These are phyloP conservation scores for Danielia oregonensis DNA, from an alignment of 805 yeast genomes.

Conservation along the genomic window DNA sequence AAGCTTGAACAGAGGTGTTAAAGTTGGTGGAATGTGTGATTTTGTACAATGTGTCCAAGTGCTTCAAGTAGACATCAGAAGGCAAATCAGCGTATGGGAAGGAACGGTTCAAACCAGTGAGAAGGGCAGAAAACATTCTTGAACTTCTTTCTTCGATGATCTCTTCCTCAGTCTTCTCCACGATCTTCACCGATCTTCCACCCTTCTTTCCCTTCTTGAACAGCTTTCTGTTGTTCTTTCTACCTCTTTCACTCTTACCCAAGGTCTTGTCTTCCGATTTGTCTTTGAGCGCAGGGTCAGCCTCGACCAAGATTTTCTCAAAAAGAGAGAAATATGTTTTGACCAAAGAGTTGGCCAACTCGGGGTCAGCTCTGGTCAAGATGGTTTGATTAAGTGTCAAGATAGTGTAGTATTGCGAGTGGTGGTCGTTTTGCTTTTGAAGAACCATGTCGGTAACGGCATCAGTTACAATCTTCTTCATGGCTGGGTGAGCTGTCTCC, in stretches of 20 bases:
- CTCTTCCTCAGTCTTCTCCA: slow-evolving; percentile 60
- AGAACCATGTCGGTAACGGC: slow-evolving; percentile 78
- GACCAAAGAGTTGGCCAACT: slow-evolving; percentile 78
- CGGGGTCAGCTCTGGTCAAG: slow-evolving; percentile 69
- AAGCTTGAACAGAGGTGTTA: slow-evolving; percentile 90
- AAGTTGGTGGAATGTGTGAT: slow-evolving; percentile 94
- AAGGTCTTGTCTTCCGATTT: slow-evolving; percentile 32
- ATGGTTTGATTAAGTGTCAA: slow-evolving; percentile 92
- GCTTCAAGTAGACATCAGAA: slow-evolving; percentile 64
- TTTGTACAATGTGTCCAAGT: slow-evolving; percentile 78
- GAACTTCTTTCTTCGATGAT: slow-evolving; percentile 75
- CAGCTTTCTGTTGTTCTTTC: slow-evolving; percentile 55
- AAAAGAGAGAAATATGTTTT: slow-evolving; percentile 83
- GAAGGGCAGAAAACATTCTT: slow-evolving; percentile 80
- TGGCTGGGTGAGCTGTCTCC: slow-evolving; percentile 92
- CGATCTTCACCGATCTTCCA: slow-evolving; percentile 67
- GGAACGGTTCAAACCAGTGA: slow-evolving; percentile 94
- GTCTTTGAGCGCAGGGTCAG: slow-evolving; percentile 47
- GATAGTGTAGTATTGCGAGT: slow-evolving; percentile 82
- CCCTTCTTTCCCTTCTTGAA: slow-evolving; percentile 85
- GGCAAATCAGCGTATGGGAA: slow-evolving; percentile 86
- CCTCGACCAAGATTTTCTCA: slow-evolving; percentile 73
- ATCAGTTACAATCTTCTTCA: slow-evolving; percentile 79
- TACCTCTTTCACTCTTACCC: slow-evolving; percentile 58
- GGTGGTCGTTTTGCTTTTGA: slow-evolving; percentile 74